These are phyloP conservation scores for Harringtonia aguacate DNA, from an alignment of 2,329 filamentous ascomycete genomes.

Conservation along the genomic window DNA sequence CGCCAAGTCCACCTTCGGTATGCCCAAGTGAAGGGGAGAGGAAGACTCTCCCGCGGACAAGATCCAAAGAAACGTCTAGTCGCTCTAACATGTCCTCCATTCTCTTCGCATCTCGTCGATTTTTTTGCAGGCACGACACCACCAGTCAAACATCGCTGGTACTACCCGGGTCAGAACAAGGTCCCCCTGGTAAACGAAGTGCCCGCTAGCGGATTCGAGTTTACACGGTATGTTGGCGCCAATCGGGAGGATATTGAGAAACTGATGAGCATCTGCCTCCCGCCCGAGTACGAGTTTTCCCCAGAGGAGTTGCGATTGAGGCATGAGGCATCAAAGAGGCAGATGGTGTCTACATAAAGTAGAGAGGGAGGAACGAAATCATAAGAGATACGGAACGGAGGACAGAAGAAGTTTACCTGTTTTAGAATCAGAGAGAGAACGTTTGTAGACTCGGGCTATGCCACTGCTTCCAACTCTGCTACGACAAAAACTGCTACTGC, in stretches of 20 bases:
- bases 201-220: background rate
- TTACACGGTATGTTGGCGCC: background rate
- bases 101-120: background rate
- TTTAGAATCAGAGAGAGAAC: too few species aligned
- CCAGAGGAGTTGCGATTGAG: background rate
- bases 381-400: too few species aligned
- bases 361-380: too few species aligned
- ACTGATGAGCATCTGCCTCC: background rate
- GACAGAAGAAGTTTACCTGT: too few species aligned
- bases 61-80: background rate
- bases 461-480: too few species aligned
- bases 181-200: background rate
- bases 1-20: too few species aligned
- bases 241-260: background rate
- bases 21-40: too few species aligned
- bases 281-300: background rate
- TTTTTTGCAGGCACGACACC: background rate
- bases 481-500: too few species aligned
- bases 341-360: too few species aligned
- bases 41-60: too few species aligned
- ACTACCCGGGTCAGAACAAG: background rate
- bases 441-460: too few species aligned
- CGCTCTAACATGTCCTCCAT: background rate
- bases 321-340: background rate
- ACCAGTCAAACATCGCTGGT: background rate